Evolutionary conservation across 768 basidiomycete species (phyloP), one percentile per base, ranked within the genome.

Genomic region (Lepiota subincarnata): DNA sequence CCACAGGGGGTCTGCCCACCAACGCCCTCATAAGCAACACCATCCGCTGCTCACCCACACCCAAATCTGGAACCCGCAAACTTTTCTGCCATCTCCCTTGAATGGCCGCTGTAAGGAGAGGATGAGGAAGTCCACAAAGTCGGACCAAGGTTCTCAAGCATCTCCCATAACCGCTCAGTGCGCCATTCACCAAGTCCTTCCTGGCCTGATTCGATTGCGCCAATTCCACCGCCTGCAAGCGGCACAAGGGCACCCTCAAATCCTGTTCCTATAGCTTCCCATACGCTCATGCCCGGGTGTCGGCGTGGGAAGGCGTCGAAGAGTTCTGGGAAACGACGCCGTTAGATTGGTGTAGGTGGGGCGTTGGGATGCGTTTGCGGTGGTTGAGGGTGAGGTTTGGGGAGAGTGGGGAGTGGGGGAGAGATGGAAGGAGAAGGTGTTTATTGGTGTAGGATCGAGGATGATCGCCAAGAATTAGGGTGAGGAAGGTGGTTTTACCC

Each of bases 401-500:
- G 82, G 84, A 42, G 82, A 68, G 16, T 64, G 61, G 13, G 63
- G 61, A 20, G 83, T 73, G 16, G 66, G 35, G 55, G 13, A 40
- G 43, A 1, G 62, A 51, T 0, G 69, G 71, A 6, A 73, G 66
- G 36, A 53, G 77, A 57, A 66, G 60, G 52, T 72, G 68, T 6
- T 66, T 66, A 63, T 92, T 89, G 4, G 85, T 86, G 72, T 88
- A 98, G 0, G 96, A 98, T 57, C 93, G 91, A 0, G 96, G 96
- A 67, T 98, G 96, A 64, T 96, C 93, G 20, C 96, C 96, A 0
- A 92, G 92, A 36, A 99, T 71, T 26, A 98, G 68, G 14, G 95
- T 85, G 18, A 98, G 76, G 5, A 98, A 84, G 0, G 96, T 98
- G 0, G 94, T 94, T 72, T 98, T 99, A 13, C 96, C 96, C 0